Evolutionary conservation across 2,329 filamentous ascomycete genomes (phyloP), one percentile per base, ranked within the genome.

Genomic region (Gaeumannomyces tritici): DNA sequence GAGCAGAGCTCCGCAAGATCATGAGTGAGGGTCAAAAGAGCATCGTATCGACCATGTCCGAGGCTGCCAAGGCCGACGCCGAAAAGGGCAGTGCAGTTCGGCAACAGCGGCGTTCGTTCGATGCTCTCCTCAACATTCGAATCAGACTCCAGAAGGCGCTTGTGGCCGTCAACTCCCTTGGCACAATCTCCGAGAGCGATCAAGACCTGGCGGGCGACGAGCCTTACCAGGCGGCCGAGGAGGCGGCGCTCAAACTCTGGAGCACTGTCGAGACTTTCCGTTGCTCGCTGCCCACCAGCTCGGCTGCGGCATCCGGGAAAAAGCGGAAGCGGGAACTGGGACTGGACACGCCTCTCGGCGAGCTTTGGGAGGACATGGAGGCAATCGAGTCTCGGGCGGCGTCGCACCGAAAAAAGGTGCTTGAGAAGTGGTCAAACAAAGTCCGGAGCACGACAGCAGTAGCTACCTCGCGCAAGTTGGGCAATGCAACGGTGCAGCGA

Each of bases 61-160:
- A 88, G 70, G 87, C 89, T 1, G 86, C 86, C 61, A 87, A 88
- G 70, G 85, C 85, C 61, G 95, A 98, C 71, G 86, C 89, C 5
- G 85, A 88, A 55, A 98, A 98, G 74, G 95, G 95, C 15, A 77
- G 83, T 62, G 93, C 93, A 0, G 90, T 99, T 51, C 93, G 92
- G 69, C 80, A 87, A 63, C 95, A 99, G 75, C 86, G 92, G 61
- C 88, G 88, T 65, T 86, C 88, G 0, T 99, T 96, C 70, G 93
- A 98, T 68, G 85, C 90, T 0, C 83, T 98, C 0, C 82, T 99
- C 35, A 96, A 96, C 75, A 84, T 92, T 18, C 87, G 95, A 26
- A 97, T 99, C 70, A 90, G 93, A 64, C 77, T 99, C 24, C 96
- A 99, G 73, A 98, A 97, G 74, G 91, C 90, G 1, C 77, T 99